Conservation (phyloP, 805 yeast genomes). For the Metschnikowia lunata region DNA sequence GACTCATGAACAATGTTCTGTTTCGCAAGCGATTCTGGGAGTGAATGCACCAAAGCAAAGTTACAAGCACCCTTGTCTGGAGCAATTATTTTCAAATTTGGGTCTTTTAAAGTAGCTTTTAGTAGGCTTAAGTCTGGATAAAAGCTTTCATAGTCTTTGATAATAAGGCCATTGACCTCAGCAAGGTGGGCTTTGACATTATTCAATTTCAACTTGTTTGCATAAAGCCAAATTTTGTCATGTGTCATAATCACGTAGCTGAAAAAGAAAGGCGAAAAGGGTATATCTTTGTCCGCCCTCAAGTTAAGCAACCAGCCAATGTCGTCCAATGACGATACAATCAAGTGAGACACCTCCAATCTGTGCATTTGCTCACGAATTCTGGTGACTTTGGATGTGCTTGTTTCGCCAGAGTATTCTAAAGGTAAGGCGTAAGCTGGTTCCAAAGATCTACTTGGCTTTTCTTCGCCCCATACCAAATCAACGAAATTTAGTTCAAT, state of each 20-base stretch:
- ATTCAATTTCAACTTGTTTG: constrained; percentile 44
- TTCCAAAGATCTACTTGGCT: constrained; percentile 31
- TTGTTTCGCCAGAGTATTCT: constrained; percentile 32
- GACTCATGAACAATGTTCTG: constrained; percentile 25
- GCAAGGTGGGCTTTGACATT: constrained; percentile 27
- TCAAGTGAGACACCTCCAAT: constrained; percentile 31
- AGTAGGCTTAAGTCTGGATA: constrained; percentile 49
- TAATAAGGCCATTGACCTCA: constrained; percentile 24
- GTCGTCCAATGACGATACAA: constrained; percentile 78
- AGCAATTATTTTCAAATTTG: constrained; percentile 23
- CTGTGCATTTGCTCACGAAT: constrained; percentile 29
- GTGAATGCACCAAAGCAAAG: constrained; percentile 27
- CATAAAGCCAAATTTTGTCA: constrained; percentile 46
- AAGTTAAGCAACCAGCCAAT: constrained; percentile 88
- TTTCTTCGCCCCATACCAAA: constrained; percentile 34
- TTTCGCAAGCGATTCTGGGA: constrained; percentile 30
- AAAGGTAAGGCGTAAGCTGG: constrained; percentile 29
- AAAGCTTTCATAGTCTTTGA: constrained; percentile 53
- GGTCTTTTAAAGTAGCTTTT: constrained; percentile 16
- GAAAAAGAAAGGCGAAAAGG: constrained; percentile 83
- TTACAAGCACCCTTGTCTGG: constrained; percentile 30
- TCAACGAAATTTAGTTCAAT: constrained; percentile 33
- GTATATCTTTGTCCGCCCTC: constrained; percentile 72
- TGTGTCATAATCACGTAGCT: constrained; percentile 46
- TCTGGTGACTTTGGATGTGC: constrained; percentile 26